Base-by-base conservation (phyloP, 805 yeast genomes). In the Sugiyamaella chiloensis region DNA sequence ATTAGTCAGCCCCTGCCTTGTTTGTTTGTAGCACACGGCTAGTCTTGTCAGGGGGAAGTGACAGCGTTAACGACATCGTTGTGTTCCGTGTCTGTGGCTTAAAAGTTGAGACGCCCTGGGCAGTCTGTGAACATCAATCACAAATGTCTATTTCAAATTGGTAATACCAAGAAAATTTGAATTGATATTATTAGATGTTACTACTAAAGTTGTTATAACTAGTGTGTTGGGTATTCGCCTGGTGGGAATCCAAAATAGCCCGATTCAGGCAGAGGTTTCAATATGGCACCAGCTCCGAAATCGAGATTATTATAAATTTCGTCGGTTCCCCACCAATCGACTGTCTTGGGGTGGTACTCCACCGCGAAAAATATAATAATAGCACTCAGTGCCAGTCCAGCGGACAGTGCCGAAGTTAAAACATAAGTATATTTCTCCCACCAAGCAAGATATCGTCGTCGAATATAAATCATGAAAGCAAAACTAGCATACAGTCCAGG, bases 311-410 rank as follows among this genome's bases (percentile, higher is more conserved):
- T 27, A 21, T 41, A 35, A 29, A 40, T 26, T 8, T 44, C 52
- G 12, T 23, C 27, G 48, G 79, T 80, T 1, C 88, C 88, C 88
- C 88, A 83, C 88, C 88, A 52, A 26, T 24, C 51, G 2, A 72
- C 37, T 5, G 56, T 56, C n/a, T 56, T 67, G 2, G 68, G 66
- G 40, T 76, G 70, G 56, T 71, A 78, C 49, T 69, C 66, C 3
- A 73, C 72, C 1, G 76, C 64, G 57, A 79, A 78, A 65, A 83
- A 83, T 31, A 81, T 75, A 47, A 82, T 64, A 39, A 80, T 65
- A 0, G 78, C 80, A 49, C 81, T 69, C 52, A 81, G 72, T 1
- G 85, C 86, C 16, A 80, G 75, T n/a, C 85, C 87, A 0, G 85
- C 78, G 6, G 74, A 65, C 23, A 81, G 64, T 1, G 78, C 84